These are phyloP conservation scores for Wickerhamomyces sp. DNA, from an alignment of 1,139 yeast genomes.

Conservation along the genomic window DNA sequence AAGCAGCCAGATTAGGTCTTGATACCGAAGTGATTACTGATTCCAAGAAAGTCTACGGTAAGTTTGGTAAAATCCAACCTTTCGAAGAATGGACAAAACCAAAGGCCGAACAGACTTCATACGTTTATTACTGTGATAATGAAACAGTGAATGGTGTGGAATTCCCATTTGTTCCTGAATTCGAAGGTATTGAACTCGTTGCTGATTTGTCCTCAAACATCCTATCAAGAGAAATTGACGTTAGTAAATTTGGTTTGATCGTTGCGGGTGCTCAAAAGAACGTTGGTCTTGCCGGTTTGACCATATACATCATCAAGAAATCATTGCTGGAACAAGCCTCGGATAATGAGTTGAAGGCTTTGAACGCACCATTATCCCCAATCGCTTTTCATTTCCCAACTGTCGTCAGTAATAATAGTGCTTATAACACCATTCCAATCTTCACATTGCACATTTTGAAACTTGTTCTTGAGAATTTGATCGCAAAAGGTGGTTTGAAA, in stretches of 20 bases:
- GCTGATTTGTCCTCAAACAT: constrained; percentile 95
- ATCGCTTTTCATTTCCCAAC: constrained; percentile 86
- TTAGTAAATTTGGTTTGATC: constrained; percentile 78
- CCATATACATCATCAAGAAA: constrained; percentile 85
- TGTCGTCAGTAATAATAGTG: constrained; percentile 81
- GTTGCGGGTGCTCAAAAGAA: constrained; percentile 98
- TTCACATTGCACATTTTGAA: constrained; percentile 84
- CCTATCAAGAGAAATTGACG: constrained; percentile 74
- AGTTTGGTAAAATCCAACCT: constrained; percentile 66
- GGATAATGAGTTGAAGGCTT: constrained; percentile 52
- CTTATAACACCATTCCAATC: constrained; percentile 93
- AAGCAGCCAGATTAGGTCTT: constrained; percentile 78
- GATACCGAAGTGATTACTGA: constrained; percentile 68
- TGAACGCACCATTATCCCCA: constrained; percentile 73
- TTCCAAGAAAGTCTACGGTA: constrained; percentile 49
- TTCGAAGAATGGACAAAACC: constrained; percentile 54
- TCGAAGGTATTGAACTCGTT: constrained; percentile 68
- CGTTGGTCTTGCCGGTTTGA: constrained; percentile 92
- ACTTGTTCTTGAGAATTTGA: constrained; percentile 62
- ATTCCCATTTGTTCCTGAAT: constrained; percentile 51
- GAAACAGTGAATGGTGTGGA: constrained; percentile 96
- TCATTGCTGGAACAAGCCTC: constrained; percentile 62
- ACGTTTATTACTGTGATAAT: constrained; percentile 87
- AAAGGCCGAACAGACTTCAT: constrained; percentile 57
- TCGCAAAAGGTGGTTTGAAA: constrained; percentile 34